A percentile compares a stretch with the other conserved stretches of the same genome.
These are phyloP conservation scores for Acanthamoeba sp. DNA, from an alignment of 208 protist species.

Conservation along the genomic window DNA sequence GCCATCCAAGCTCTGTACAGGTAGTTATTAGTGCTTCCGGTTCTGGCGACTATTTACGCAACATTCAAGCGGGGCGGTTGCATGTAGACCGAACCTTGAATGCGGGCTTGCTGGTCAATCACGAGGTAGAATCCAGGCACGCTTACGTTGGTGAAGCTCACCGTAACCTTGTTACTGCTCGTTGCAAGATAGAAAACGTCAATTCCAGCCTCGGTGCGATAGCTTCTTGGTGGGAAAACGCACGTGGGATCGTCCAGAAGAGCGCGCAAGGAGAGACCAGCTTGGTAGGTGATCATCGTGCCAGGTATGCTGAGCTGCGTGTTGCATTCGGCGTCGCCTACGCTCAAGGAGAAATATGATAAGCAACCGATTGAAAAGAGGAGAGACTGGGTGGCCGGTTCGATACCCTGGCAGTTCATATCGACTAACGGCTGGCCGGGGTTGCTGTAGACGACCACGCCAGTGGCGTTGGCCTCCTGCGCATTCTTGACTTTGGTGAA, in stretches of 20 bases:
- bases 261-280: constrained; percentile 1
- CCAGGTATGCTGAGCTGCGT: constrained; percentile 57
- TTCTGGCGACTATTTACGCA: too few relatives aligned
- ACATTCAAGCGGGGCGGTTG: background rate
- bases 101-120: constrained; percentile 26
- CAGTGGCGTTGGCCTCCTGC: constrained; percentile 35
- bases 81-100: constrained; percentile 17
- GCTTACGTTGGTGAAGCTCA: constrained; percentile 1
- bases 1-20: constrained; percentile 46
- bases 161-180: constrained; percentile 41
- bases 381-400: background rate
- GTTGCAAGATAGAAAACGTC: too few relatives aligned
- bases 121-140: constrained; percentile 45
- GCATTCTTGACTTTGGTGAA: constrained; percentile 66
- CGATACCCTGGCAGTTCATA: constrained; percentile 67
- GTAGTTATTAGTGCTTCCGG: background rate
- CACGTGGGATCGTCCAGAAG: background rate
- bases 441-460: constrained; percentile 45
- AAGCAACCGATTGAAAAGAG: background rate
- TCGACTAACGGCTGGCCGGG: background rate
- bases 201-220: too few relatives aligned
- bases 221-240: background rate
- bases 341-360: background rate
- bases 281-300: constrained; percentile 38
- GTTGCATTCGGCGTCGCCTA: background rate